Conservation (phyloP, 2,329 filamentous ascomycete genomes). For the Fusarium nurragi region DNA sequence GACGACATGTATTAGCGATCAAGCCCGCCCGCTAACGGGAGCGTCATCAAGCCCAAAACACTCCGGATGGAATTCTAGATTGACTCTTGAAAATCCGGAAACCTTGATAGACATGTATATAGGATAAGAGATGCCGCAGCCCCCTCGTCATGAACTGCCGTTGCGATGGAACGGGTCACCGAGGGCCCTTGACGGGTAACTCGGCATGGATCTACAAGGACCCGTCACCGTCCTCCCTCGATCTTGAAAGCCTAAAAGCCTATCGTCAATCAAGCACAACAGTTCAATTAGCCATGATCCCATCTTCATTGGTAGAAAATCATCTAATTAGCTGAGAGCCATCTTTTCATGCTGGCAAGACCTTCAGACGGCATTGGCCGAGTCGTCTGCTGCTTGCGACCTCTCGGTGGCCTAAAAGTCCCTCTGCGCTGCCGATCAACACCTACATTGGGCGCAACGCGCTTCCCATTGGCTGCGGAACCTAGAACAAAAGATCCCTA, state of each 20-base stretch:
- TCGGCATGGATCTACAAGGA: conserved; percentile 8
- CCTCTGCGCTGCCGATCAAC: conserved; percentile 27
- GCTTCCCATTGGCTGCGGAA: conserved; percentile 26
- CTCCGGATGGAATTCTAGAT: background rate
- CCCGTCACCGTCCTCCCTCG: background rate
- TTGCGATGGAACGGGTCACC: background rate
- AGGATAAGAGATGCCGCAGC: conserved; percentile 1
- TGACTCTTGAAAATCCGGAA: background rate
- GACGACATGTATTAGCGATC: background rate
- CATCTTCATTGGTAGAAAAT: background rate
- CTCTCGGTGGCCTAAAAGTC: conserved; percentile 14
- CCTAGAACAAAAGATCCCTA: conserved; percentile 31
- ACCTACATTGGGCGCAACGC: background rate
- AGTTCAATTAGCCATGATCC: background rate
- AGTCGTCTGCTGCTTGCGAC: background rate
- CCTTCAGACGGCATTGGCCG: conserved; percentile 7
- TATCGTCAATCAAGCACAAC: background rate
- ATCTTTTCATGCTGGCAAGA: background rate
- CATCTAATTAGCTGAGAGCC: background rate
- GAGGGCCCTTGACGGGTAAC: conserved; percentile 10
- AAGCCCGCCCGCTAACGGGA: no score
- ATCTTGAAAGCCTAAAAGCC: background rate
- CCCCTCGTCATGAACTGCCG: background rate
- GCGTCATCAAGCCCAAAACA: background rate
- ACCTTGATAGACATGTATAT: conserved; percentile 19